Base-by-base conservation (phyloP, 768 basidiomycete genomes). In the Holtermannia corniformis region DNA sequence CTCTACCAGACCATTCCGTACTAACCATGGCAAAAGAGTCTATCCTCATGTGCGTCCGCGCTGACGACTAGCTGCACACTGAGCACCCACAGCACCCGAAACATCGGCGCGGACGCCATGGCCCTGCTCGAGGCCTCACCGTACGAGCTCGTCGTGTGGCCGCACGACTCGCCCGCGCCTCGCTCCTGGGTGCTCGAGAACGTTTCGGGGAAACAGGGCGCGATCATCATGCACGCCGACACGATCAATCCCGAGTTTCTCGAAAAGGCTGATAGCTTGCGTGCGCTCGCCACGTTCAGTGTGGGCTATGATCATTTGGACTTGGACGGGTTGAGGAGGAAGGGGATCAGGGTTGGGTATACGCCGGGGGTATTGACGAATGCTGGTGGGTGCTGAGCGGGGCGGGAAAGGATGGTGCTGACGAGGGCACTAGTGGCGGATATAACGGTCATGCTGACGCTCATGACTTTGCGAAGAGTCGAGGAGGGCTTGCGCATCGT, bases 341-440 rank as follows among this genome's bases (percentile, higher is more conserved):
- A 82, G 14, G 76, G 78, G 1, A 78, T 97, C 53, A 79, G 78
- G 44, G 70, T 96, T 4, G 95, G 95, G 5, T 88, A 89, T 71
- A 97, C 92, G 0, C 95, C 93, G 0, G 89, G 92, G 51, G 85
- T 96, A 4, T 78, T 99, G 14, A 92, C 86, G 3, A 88, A 90
- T 63, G 89, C 93, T 59, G 89, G 89, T 82, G 63, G 52, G 65
- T 55, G 14, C n/a, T n/a, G n/a, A n/a, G n/a, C n/a, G n/a, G n/a
- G n/a, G n/a, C n/a, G n/a, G n/a, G n/a, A n/a, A n/a, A n/a, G n/a
- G n/a, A 16, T 21, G 14, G 19, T 22, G 16, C 43, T 32, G n/a
- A 41, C 57, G 3, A 37, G 10, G 32, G n/a, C n/a, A 49, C n/a
- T 50, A 90, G 92, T 95, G 20, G 92, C 95, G 16, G 95, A 99